Conservation (phyloP, 352 stramenopile species). For the Stramenopiles sp. region DNA sequence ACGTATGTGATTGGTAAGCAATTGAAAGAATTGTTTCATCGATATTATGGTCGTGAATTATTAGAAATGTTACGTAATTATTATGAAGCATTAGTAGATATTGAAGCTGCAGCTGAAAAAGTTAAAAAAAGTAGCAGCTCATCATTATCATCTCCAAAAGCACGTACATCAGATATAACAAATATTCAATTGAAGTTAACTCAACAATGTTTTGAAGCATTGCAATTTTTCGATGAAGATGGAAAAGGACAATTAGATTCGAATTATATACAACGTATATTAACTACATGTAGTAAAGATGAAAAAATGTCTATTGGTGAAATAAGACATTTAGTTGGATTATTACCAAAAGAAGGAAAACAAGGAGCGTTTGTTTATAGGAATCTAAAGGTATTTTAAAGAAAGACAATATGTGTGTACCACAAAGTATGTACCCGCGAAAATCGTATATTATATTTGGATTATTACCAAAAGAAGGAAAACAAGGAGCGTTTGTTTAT, state of each 20-base stretch:
- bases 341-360: neutral
- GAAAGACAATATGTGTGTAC: no score
- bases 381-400: no score
- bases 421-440: no score
- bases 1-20: neutral
- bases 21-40: neutral
- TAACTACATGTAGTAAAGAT: neutral
- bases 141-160: no score
- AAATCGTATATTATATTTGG: no score
- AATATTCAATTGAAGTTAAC: neutral
- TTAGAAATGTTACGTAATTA: neutral
- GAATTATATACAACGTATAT: neutral
- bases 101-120: neutral
- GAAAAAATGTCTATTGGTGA: neutral
- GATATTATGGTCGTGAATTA: neutral
- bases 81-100: neutral
- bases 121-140: neutral
- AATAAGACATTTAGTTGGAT: neutral
- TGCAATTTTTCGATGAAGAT: neutral
- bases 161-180: no score
- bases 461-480: neutral
- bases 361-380: no score
- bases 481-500: no score
- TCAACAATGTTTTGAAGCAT: neutral
- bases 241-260: neutral